A percentile compares a stretch with the other conserved stretches of the same genome.
These are phyloP conservation scores for Fusarium sp. DNA, from an alignment of 2,329 filamentous ascomycete genomes.

Conservation along the genomic window DNA sequence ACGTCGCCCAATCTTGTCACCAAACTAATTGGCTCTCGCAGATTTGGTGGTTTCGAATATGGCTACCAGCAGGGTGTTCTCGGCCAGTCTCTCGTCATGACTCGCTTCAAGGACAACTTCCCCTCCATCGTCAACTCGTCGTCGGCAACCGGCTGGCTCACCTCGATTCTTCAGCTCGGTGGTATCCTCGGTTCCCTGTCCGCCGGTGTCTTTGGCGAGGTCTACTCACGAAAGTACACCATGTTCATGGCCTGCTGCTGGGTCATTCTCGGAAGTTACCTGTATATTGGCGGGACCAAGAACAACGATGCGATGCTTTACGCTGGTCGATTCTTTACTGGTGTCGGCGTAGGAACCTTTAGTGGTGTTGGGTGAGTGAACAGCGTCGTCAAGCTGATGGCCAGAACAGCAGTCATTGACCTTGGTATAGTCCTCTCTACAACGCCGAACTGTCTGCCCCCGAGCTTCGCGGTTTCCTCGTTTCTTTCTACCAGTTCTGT, in stretches of 20 bases:
- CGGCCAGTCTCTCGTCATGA: constrained; percentile 63
- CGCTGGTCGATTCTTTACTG: constrained; percentile 59
- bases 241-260: constrained; percentile 60
- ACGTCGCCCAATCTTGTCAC: too few relatives aligned
- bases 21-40: neutral
- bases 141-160: constrained; percentile 60
- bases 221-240: constrained; percentile 61
- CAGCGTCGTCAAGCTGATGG: neutral
- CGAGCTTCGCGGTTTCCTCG: constrained; percentile 72
- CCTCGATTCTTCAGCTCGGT: constrained; percentile 60
- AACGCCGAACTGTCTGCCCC: constrained; percentile 66
- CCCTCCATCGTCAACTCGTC: constrained; percentile 57
- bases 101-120: constrained; percentile 59
- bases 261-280: constrained; percentile 56
- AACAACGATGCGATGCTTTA: constrained; percentile 54
- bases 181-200: constrained; percentile 59
- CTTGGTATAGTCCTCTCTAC: constrained; percentile 51
- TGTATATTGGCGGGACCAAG: constrained; percentile 55
- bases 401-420: neutral
- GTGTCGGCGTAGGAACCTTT: constrained; percentile 59
- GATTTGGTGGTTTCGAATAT: constrained; percentile 41
- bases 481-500: constrained; percentile 69
- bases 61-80: constrained; percentile 61
- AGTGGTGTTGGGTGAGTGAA: constrained; percentile 49
- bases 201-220: constrained; percentile 58